Evolutionary conservation across 78 protist genomes (phyloP), one percentile per base, ranked within the genome.

Genomic region (Bigelowiella natans): DNA sequence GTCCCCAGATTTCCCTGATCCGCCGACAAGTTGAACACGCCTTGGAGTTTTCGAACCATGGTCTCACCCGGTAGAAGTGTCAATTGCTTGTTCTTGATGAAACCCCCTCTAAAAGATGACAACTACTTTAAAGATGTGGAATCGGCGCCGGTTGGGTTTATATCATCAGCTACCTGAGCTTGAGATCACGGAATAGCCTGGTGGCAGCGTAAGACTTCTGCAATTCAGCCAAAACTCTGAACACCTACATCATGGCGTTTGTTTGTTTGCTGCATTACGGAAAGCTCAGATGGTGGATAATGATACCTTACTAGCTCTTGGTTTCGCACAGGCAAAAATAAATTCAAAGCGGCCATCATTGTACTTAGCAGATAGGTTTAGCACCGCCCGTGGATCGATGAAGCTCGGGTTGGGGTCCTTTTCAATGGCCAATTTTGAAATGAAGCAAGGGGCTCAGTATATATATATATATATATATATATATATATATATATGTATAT

Each of bases 1-100:
- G 94, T 40, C 1, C 97, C 97, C 7, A 94, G 90, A 37, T 86
- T 92, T 7, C 96, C 96, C 36, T 92, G 94, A 39, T 93, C 93
- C 11, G 84, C 18, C 37, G 95, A 91, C 28, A 93, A 37, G 89
- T 94, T 95, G 93, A 93, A 94, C 1, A 93, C 96, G 29, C 93
- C 92, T 26, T 0, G 7, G 30, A 37, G 30, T 7, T 85, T 37
- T 34, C 38, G 7, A 11, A 85, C 38, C 38, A 94, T 51, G 86
- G 89, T 37, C 90, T 95, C 97, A 0, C 40, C 39, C 34, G 95
- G 95, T 1, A 95, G 88, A 28, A 94, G 88, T 3, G 73, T 18
- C n/a, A 95, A 86, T 89, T 90, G 39, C 2, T 82, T 36, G 36
- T 95, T 94, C 38, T 31, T 31, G 7, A 85, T 11, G 87, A 37